phyloP scores from a whole-genome alignment of 1,284 basidiomycete genomes.

The Ceratobasidium sp. region DNA sequence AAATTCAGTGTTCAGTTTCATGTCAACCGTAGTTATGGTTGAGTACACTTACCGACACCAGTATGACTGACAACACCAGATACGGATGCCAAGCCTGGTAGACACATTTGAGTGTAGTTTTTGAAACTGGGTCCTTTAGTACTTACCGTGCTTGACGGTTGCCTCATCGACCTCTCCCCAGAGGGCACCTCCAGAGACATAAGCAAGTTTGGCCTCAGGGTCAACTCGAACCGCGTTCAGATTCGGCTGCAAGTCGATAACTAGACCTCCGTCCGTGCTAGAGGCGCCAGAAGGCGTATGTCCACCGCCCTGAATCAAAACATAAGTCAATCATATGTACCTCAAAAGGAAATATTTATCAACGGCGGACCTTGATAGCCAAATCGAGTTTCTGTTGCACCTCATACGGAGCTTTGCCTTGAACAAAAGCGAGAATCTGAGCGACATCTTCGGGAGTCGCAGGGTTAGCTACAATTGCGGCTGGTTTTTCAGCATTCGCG shows the following conservation, averaged over 20 bases:
- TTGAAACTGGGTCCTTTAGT: background rate
- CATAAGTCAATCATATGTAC: background rate
- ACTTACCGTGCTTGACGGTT: conserved; percentile 43
- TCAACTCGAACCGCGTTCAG: conserved; percentile 46
- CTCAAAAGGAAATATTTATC: background rate
- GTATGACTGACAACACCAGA: conserved; percentile 8
- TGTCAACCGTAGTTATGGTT: background rate
- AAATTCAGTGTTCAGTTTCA: background rate
- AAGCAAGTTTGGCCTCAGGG: conserved; percentile 39
- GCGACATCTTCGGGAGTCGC: conserved; percentile 35
- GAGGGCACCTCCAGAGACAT: conserved; percentile 43
- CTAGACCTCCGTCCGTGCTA: conserved; percentile 45
- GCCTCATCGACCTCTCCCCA: conserved; percentile 36
- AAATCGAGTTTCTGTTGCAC: conserved; percentile 24
- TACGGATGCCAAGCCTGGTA: conserved; percentile 3
- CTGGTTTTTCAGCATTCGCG: conserved; percentile 37
- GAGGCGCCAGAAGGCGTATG: conserved; percentile 36
- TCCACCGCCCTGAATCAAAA: conserved; percentile 37
- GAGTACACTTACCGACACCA: conserved; percentile 7
- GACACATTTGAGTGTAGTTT: background rate
- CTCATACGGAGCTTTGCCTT: conserved; percentile 20
- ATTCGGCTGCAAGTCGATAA: conserved; percentile 47
- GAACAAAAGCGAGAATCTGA: conserved; percentile 39
- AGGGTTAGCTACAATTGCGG: conserved; percentile 24
- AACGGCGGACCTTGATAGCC: conserved; percentile 35